Evolutionary conservation across 2,329 filamentous ascomycete genomes (phyloP).

Genomic region (Ambrosiella xylebori): DNA sequence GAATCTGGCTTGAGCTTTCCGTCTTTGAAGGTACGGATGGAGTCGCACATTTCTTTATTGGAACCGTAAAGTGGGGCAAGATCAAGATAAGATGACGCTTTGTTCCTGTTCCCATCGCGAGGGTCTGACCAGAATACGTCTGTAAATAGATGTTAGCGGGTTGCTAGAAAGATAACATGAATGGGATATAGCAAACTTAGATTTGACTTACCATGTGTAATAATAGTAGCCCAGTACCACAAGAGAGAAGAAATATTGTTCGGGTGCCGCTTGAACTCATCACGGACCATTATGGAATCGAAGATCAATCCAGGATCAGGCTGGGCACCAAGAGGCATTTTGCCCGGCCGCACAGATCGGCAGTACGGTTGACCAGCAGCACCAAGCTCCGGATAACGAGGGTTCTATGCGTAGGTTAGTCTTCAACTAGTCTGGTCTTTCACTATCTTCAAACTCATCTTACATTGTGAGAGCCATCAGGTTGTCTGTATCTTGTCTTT

Average conservation of each 20-base stretch:
- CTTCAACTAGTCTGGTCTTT: no score
- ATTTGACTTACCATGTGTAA: slow-evolving; percentile 44
- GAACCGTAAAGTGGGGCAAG: slow-evolving; percentile 55
- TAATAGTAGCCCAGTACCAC: slow-evolving; percentile 57
- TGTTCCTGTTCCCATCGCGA: slow-evolving; percentile 39
- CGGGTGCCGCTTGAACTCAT: slow-evolving; percentile 39
- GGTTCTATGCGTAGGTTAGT: slow-evolving; percentile 30
- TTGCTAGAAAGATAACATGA: neutral
- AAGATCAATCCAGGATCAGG: slow-evolving; percentile 50
- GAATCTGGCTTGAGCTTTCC: slow-evolving; percentile 56
- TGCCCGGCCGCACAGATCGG: slow-evolving; percentile 42
- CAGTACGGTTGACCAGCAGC: slow-evolving; percentile 52
- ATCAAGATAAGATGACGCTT: slow-evolving; percentile 57
- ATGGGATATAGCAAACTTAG: no score
- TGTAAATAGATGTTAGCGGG: slow-evolving; percentile 13
- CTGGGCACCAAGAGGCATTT: slow-evolving; percentile 42
- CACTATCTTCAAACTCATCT: slow-evolving; percentile 12
- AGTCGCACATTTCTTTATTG: slow-evolving; percentile 47
- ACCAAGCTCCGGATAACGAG: slow-evolving; percentile 45
- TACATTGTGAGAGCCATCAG: slow-evolving; percentile 54
- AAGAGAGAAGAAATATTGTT: slow-evolving; percentile 57
- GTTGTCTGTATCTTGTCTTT: slow-evolving; percentile 45
- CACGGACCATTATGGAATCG: slow-evolving; percentile 40
- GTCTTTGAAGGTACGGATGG: slow-evolving; percentile 50
- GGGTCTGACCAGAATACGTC: slow-evolving; percentile 57